Conservation (phyloP, 2,329 filamentous ascomycete genomes). For the Tothia fuscella region DNA sequence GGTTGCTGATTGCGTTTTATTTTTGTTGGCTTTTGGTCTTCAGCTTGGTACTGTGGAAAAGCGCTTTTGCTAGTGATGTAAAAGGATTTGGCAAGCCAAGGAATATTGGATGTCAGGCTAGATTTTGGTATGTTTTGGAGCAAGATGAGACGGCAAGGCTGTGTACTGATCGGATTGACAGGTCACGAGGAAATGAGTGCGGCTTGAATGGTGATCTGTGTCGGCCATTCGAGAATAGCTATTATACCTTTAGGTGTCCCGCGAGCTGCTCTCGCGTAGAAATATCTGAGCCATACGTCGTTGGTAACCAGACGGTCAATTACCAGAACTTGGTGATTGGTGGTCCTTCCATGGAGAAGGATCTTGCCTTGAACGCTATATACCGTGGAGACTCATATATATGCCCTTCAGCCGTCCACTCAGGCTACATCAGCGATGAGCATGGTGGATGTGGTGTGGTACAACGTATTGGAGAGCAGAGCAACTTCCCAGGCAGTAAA, state of each 20-base stretch:
- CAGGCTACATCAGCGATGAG: constrained; percentile 60
- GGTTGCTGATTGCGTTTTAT: constrained; percentile 48
- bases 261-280: constrained; percentile 56
- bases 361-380: too few species aligned
- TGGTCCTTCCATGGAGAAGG: constrained; percentile 28
- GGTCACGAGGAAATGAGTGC: constrained; percentile 53
- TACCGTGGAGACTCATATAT: constrained; percentile 89
- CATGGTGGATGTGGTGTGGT: constrained; percentile 75
- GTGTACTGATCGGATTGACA: constrained; percentile 8
- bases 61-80: constrained; percentile 48
- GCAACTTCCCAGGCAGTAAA: constrained; percentile 50
- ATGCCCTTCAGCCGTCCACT: constrained; percentile 73
- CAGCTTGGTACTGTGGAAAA: constrained; percentile 53
- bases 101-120: constrained; percentile 52
- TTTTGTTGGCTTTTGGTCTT: constrained; percentile 59
- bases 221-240: constrained; percentile 52
- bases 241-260: constrained; percentile 63
- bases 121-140: constrained; percentile 49
- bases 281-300: constrained; percentile 60
- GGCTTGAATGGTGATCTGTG: constrained; percentile 64
- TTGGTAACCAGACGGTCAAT: constrained; percentile 53
- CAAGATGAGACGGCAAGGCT: constrained; percentile 20
- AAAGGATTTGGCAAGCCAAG: constrained; percentile 55
- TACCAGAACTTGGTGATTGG: constrained; percentile 45
- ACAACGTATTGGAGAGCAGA: constrained; percentile 55